A percentile compares a stretch with the other conserved stretches of the same genome.
These are phyloP conservation scores for Candida adriatica DNA, from an alignment of 805 yeast genomes.

Conservation along the genomic window DNA sequence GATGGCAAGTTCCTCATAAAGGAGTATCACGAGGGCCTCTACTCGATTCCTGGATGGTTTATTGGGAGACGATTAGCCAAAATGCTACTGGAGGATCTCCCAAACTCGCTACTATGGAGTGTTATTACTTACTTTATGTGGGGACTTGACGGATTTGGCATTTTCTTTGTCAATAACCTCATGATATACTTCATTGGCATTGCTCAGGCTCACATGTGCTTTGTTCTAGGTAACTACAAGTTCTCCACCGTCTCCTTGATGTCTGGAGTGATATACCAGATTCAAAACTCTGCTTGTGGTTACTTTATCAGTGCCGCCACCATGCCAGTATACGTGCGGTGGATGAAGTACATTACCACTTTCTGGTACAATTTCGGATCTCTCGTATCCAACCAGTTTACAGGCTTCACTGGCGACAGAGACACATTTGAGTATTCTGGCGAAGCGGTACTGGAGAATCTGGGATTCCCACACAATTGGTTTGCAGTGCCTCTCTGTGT, in stretches of 20 bases:
- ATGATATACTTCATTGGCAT: conserved; percentile 50
- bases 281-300: conserved; percentile 76
- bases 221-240: conserved; percentile 15
- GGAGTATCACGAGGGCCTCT: conserved; percentile 19
- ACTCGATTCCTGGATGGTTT: conserved; percentile 18
- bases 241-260: conserved; percentile 16
- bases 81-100: conserved; percentile 60
- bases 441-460: conserved; percentile 38
- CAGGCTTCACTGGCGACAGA: conserved; percentile 60
- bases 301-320: conserved; percentile 65
- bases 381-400: conserved; percentile 55
- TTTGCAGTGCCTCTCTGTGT: conserved; percentile 55
- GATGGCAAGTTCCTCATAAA: conserved; percentile 53
- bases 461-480: conserved; percentile 67
- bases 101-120: conserved; percentile 53
- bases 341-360: conserved; percentile 74
- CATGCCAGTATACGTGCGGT: conserved; percentile 80
- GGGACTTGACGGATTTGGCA: conserved; percentile 61
- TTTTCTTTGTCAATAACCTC: conserved; percentile 54
- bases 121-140: conserved; percentile 68
- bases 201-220: conserved; percentile 40
- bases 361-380: conserved; percentile 79
- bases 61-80: conserved; percentile 51
- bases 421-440: conserved; percentile 51
- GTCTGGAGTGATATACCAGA: conserved; percentile 20